phyloP scores from a whole-genome alignment of 2,329 filamentous ascomycete genomes.

The Monilinia fructicola region DNA sequence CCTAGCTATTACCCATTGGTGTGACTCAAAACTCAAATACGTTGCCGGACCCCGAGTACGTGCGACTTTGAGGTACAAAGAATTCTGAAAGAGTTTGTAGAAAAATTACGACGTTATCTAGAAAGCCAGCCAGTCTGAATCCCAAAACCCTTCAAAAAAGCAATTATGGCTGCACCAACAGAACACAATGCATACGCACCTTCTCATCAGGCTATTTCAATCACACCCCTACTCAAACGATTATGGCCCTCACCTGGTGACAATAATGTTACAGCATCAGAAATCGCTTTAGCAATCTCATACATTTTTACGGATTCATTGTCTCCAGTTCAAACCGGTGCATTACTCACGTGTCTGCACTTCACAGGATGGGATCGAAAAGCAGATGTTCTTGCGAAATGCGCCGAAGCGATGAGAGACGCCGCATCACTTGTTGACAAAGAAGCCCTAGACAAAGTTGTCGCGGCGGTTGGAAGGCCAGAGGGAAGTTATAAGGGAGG shows the following conservation, averaged over 20 bases:
- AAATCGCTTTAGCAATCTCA: conserved; percentile 87
- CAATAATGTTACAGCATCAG: conserved; percentile 63
- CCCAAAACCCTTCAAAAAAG: conserved; percentile 7
- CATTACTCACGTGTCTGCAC: conserved; percentile 85
- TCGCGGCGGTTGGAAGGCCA: conserved; percentile 59
- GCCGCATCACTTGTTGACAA: conserved; percentile 73
- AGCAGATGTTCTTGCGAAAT: conserved; percentile 82
- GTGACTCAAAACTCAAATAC: conserved; percentile 18
- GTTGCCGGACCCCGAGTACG: conserved; percentile 1
- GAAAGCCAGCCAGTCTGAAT: background rate
- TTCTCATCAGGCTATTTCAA: conserved; percentile 42
- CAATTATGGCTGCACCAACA: conserved; percentile 30
- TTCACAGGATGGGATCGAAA: conserved; percentile 84
- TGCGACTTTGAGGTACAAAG: conserved; percentile 2
- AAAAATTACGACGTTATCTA: background rate
- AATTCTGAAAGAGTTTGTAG: background rate
- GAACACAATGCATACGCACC: conserved; percentile 30
- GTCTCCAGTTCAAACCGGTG: conserved; percentile 83
- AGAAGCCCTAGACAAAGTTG: conserved; percentile 57
- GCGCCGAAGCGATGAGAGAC: conserved; percentile 78
- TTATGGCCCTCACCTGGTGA: conserved; percentile 60
- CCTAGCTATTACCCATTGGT: background rate
- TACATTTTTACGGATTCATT: conserved; percentile 89
- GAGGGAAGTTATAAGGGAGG: conserved; percentile 80
- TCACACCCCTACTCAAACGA: conserved; percentile 71